Percentiles rank a stretch among this genome's conserved stretches.
Conservation (phyloP, 495 filamentous ascomycete species). For the Cenococcum geophilum region DNA sequence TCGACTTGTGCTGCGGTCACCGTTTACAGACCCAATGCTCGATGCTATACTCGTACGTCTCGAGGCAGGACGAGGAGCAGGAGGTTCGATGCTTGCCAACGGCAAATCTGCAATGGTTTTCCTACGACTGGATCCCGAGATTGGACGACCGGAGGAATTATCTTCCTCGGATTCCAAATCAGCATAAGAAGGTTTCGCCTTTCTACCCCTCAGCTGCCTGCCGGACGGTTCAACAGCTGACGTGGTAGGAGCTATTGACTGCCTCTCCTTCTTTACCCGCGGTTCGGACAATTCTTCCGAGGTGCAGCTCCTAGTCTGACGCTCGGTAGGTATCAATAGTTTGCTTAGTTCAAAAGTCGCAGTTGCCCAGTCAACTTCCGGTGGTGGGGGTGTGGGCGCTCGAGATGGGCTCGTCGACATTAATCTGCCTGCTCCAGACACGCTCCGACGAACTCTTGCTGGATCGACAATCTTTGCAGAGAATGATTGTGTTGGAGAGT, state of each 20-base stretch:
- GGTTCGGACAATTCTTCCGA: conserved; percentile 62
- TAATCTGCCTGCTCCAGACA: conserved; percentile 37
- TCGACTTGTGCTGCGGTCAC: conserved; percentile 26
- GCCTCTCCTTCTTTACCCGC: conserved; percentile 53
- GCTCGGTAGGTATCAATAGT: conserved; percentile 66
- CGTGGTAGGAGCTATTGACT: conserved; percentile 44
- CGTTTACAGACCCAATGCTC: conserved; percentile 31
- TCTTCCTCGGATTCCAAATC: conserved; percentile 50
- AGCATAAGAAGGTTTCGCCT: conserved; percentile 47
- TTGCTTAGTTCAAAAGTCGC: conserved; percentile 76
- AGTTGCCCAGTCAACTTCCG: conserved; percentile 76
- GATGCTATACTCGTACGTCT: conserved; percentile 43
- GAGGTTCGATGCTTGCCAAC: conserved; percentile 19
- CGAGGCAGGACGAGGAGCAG: conserved; percentile 20
- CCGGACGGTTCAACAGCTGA: conserved; percentile 41
- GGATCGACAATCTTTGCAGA: conserved; percentile 64
- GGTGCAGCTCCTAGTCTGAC: conserved; percentile 66
- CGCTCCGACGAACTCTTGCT: conserved; percentile 48
- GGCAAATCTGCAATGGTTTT: conserved; percentile 56
- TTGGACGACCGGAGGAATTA: conserved; percentile 34
- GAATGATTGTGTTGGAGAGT: conserved; percentile 70
- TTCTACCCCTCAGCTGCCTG: conserved; percentile 66
- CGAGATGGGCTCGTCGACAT: conserved; percentile 30
- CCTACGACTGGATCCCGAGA: conserved; percentile 50
- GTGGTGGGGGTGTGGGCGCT: conserved; percentile 56